Base-by-base conservation (phyloP, 192 early-diverging fungal species). In the Coemansia sp. region DNA sequence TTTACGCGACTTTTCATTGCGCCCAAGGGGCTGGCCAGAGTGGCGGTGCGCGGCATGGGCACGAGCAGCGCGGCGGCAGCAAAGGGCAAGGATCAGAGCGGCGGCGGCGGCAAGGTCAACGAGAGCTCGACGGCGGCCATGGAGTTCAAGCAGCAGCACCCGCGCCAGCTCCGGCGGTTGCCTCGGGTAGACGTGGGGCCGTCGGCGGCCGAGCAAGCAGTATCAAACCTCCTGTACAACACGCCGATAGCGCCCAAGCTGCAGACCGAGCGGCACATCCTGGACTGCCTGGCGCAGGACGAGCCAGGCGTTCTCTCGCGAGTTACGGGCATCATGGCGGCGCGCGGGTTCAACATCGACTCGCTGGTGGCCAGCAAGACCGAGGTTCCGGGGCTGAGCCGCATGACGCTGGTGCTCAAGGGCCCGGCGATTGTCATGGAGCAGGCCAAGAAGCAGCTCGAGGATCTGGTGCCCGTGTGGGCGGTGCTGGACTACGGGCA, bases 401-500 rank as follows among this genome's bases (percentile, higher is more conserved):
- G 97, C 57, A 97, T 97, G 94, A 99, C 96, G 14, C 89, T 99
- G 56, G 94, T 97, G n/a, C 81, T 99, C 53, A 90, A 90, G 62
- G 97, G 95, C 15, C 89, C 92, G 35, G 86, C 89, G 17, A 86
- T 81, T 12, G 86, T 87, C 47, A 90, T 99, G 71, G 94, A 96
- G 70, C 97, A 99, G 84, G 96, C 94, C 24, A 87, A 90, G 72
- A 86, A 92, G 67, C 96, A 98, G 87, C 83, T 99, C 59, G 96
- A 97, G 79, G 96, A 99, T 76, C 75, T 98, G 81, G 95, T 99
- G 24, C 96, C 95, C 22, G 93, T 99, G 14, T 98, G 95, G 94
- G 96, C 96, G 27, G 96, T 98, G 40, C 83, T 99, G 67, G 96
- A 99, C 78, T 98, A 97, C 87, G 94, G 95, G 17, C 86, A 91